These are phyloP conservation scores for Gracilaria caudata DNA, from an alignment of 23 red algal species.

Conservation along the genomic window DNA sequence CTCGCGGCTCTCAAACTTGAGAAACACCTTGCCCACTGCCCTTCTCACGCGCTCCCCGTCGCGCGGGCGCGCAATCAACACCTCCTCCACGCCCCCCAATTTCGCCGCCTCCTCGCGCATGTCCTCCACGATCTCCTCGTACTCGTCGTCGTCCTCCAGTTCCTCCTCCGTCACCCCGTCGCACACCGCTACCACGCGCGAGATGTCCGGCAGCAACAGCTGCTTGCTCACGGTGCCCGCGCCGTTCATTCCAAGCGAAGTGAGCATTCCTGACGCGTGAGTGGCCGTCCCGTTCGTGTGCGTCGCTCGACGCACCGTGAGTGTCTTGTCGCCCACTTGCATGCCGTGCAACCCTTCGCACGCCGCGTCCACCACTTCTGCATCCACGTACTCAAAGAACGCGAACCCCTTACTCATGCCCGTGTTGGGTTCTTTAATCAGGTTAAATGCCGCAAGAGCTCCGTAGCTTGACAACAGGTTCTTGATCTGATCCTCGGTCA, in stretches of 20 bases:
- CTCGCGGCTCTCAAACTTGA: conserved; percentile 45
- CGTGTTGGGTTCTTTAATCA: conserved; percentile 92
- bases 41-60: background rate
- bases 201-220: conserved; percentile 33
- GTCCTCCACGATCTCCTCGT: conserved; percentile 81
- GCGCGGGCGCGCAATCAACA: conserved; percentile 52
- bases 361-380: conserved; percentile 71
- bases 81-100: conserved; percentile 54
- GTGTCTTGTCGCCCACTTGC: conserved; percentile 82
- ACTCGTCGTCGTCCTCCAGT: conserved; percentile 79
- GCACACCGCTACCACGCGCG: conserved; percentile 77
- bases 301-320: conserved; percentile 82
- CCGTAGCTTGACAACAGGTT: conserved; percentile 76
- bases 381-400: conserved; percentile 90
- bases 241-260: conserved; percentile 8
- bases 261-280: conserved; percentile 1
- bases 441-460: conserved; percentile 83
- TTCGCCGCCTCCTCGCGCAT: conserved; percentile 73
- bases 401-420: conserved; percentile 94
- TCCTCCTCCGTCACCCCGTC: conserved; percentile 78
- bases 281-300: conserved; percentile 29
- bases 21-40: conserved; percentile 66
- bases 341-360: conserved; percentile 82
- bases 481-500: conserved; percentile 92
- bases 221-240: conserved; percentile 19